phyloP scores from a whole-genome alignment of 2,329 filamentous ascomycete species.

The Xylariaceae sp. region DNA sequence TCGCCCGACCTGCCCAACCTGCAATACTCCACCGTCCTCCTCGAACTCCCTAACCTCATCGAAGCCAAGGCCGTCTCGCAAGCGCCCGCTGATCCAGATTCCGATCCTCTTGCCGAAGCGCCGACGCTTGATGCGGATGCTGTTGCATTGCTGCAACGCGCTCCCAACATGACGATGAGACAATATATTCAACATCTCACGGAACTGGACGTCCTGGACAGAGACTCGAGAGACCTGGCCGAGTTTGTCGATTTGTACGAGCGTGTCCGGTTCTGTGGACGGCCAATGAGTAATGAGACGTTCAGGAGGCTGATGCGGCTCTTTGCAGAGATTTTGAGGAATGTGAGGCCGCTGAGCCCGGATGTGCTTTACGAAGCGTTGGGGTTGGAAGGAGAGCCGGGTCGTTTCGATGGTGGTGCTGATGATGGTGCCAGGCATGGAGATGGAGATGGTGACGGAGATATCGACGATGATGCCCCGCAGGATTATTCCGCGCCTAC shows the following conservation, averaged over 20 bases:
- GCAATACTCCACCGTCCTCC: constrained; percentile 77
- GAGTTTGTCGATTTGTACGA: constrained; percentile 78
- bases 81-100: constrained; percentile 54
- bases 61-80: constrained; percentile 91
- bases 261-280: constrained; percentile 73
- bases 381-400: constrained; percentile 23
- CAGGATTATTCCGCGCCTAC: constrained; percentile 39
- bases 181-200: constrained; percentile 73
- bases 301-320: constrained; percentile 79
- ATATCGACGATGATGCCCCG: constrained; percentile 40
- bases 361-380: constrained; percentile 40
- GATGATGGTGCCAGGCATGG: too few species aligned
- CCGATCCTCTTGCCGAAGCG: constrained; percentile 30
- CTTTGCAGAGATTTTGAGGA: constrained; percentile 75
- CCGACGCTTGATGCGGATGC: constrained; percentile 61
- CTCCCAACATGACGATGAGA: constrained; percentile 67
- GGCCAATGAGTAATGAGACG: constrained; percentile 61
- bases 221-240: constrained; percentile 35
- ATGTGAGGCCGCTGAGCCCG: constrained; percentile 64
- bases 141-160: constrained; percentile 67
- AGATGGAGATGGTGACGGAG: constrained; percentile 31
- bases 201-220: constrained; percentile 58
- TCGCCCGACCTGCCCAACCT: constrained; percentile 71
- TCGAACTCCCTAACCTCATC: constrained; percentile 82
- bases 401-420: constrained; percentile 27